Base-by-base conservation (phyloP, 176 grass and related monocot genomes). In the Carex parvula region DNA sequence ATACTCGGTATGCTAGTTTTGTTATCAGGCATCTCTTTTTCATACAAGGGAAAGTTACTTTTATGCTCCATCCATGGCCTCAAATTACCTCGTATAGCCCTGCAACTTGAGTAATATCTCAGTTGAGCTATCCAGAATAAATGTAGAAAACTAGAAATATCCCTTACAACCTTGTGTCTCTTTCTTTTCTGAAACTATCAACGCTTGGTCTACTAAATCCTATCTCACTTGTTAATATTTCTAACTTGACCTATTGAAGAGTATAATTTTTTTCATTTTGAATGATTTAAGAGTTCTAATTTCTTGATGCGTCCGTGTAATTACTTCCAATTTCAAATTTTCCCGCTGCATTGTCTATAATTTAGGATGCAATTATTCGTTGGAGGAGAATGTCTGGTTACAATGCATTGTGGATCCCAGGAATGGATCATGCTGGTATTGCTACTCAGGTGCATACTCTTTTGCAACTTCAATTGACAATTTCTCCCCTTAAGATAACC, bases 341-440 rank as follows among this genome's bases (percentile, higher is more conserved):
- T 41, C 44, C 63, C 5, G 44, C 3, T 3, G 4, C 32, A 48
- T 83, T 30, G 77, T 65, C 55, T 83, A 83, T 30, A 71, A 92
- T 91, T 24, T 71, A 98, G 95, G 95, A 94, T 83, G 83, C 90
- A 72, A 88, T 98, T 85, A 94, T 98, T 46, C 85, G 95, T 1
- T 97, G 94, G 94, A 48, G 86, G 64, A 90, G 94, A 81, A 97
- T 97, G 94, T 97, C 94, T 53, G 94, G 92, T 29, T 94, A 94
- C 64, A 98, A 98, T 85, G 86, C 89, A 78, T 61, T 98, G 32
- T 98, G 95, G 95, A 84, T 98, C 3, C 95, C 95, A 66, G 94
- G 94, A 80, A 91, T 97, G 64, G 94, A 97, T 90, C 94, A 97
- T 90, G 94, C 94, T 84, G 92, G 95, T 53, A 98, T 98, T 85